Base-by-base conservation (phyloP, 2,329 filamentous ascomycete species). In the Arthroderma uncinatum region DNA sequence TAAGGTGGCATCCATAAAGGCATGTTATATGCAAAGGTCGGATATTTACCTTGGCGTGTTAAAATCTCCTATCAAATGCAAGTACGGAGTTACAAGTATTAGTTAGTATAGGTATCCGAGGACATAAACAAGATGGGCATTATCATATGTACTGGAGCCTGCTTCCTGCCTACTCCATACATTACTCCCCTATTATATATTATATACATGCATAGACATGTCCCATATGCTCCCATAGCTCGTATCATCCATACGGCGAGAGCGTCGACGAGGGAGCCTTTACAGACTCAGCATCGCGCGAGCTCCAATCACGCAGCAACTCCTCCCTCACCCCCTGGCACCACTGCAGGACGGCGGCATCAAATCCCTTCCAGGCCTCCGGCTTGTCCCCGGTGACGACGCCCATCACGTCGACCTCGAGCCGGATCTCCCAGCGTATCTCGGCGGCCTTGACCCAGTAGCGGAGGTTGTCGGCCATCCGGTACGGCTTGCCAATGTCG, bases 361-460 rank as follows among this genome's bases (percentile, higher is more conserved):
- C 91, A 62, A 98, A 94, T 57, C 84, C 81, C 54, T 80, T 76
- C 91, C 91, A 96, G 55, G 82, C 78, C 0, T 79, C 79, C 53
- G 81, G 78, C 59, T 79, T 73, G 34, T 70, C 85, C 66, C 85
- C 85, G 67, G 91, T 86, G 21, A 95, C 91, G 6, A 96, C 81
- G 28, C 86, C 89, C 72, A 94, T 85, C 21, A 92, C 89, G 66
- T 96, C 89, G 56, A 95, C 79, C 61, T 85, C 82, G 54, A 97
- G 77, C 63, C 87, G 81, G 39, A 91, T 82, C 72, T 97, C 93
- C 85, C 92, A 98, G 57, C 93, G 83, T 58, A 97, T 78, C 74
- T 98, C 91, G 6, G 91, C 90, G 1, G 92, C 93, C 75, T 98
- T 98, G 72, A 87, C 82, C 92, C 93, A 98, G 76, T 87, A 98